A percentile compares a stretch with the other conserved stretches of the same genome.
Evolutionary conservation across 495 filamentous ascomycete species (phyloP).

Genomic region (Halenospora varia): DNA sequence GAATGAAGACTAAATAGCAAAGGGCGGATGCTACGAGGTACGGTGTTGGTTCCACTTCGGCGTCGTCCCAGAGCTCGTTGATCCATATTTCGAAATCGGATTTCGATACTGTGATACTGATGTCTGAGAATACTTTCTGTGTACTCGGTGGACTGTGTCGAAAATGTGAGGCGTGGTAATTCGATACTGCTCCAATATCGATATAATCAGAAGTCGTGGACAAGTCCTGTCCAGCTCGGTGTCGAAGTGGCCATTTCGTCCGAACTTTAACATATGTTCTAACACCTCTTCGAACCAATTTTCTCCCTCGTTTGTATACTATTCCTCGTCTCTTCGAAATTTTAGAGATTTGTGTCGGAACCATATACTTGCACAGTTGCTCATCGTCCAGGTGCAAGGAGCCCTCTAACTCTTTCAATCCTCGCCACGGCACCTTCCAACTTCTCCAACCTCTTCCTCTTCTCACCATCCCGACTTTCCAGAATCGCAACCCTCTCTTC

Average conservation of each 20-base stretch:
- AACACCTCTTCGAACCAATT: constrained; percentile 4
- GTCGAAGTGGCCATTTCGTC: neutral
- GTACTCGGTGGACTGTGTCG: neutral
- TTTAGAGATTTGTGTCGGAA: neutral
- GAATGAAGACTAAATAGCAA: constrained; percentile 13
- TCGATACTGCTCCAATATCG: constrained; percentile 4
- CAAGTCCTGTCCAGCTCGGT: neutral
- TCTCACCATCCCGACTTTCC: constrained; percentile 67
- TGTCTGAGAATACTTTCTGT: neutral
- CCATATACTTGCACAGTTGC: neutral
- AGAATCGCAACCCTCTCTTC: constrained; percentile 70
- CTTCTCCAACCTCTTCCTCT: constrained; percentile 63
- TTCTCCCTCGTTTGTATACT: neutral
- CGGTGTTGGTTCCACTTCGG: constrained; percentile 20
- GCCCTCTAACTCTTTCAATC: constrained; percentile 65
- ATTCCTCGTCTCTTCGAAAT: neutral
- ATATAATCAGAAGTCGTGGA: neutral
- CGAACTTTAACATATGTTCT: constrained; percentile 13
- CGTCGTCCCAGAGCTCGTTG: constrained; percentile 19
- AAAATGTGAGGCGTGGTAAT: neutral
- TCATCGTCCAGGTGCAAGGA: constrained; percentile 40
- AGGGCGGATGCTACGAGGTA: constrained; percentile 20
- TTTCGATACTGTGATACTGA: constrained; percentile 8
- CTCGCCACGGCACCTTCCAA: constrained; percentile 76
- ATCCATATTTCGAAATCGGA: constrained; percentile 16